These are phyloP conservation scores for Pseudopyrenochaeta lycopersici DNA, from an alignment of 2,329 filamentous ascomycete species.

Conservation along the genomic window DNA sequence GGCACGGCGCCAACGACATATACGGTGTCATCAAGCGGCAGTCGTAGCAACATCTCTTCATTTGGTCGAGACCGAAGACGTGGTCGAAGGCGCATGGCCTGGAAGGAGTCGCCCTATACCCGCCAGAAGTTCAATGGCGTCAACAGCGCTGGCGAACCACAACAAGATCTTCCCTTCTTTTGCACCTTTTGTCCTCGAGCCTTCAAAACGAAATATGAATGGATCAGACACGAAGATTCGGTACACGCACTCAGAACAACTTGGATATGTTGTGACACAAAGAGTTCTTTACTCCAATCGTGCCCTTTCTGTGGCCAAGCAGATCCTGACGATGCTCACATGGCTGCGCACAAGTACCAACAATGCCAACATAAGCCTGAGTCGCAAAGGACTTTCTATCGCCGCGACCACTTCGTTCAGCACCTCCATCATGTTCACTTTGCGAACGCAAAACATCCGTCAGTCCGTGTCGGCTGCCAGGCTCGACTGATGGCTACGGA, in stretches of 20 bases:
- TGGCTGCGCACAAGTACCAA: constrained; percentile 46
- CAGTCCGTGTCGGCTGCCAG: constrained; percentile 43
- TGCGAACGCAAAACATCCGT: constrained; percentile 44
- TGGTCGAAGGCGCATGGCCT: constrained; percentile 45
- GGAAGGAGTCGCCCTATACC: constrained; percentile 42
- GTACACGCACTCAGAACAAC: constrained; percentile 49
- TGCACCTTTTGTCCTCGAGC: constrained; percentile 49
- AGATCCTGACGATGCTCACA: constrained; percentile 43
- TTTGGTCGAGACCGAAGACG: constrained; percentile 46
- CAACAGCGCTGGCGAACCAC: constrained; percentile 39
- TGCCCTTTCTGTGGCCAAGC: constrained; percentile 46
- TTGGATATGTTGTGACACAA: constrained; percentile 48
- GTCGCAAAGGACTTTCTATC: constrained; percentile 47
- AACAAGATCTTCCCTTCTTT: constrained; percentile 45
- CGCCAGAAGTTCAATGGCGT: constrained; percentile 40
- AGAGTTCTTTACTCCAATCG: constrained; percentile 28
- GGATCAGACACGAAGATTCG: constrained; percentile 49
- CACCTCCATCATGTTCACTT: constrained; percentile 49
- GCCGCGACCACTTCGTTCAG: constrained; percentile 47
- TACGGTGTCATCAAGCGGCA: constrained; percentile 41
- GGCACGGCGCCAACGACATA: constrained; percentile 44
- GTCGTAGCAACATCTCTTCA: constrained; percentile 45
- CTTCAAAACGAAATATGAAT: constrained; percentile 50
- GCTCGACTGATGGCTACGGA: constrained; percentile 37
- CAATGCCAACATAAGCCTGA: constrained; percentile 47